Base-by-base conservation (phyloP, 805 yeast genomes). In the Candida sithepensis region DNA sequence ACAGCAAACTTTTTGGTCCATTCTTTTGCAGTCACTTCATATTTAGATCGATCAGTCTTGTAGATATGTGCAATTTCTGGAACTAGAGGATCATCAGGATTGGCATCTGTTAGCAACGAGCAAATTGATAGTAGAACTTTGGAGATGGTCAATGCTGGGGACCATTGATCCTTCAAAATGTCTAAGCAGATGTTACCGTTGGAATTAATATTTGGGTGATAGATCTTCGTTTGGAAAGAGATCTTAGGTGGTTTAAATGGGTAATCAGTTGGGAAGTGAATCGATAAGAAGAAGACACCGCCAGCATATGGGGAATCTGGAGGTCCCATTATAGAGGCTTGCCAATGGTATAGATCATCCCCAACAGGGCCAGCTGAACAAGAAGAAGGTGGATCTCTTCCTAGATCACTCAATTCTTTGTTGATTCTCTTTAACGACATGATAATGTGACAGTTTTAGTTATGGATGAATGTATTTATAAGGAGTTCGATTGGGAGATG, bases 331-430 rank as follows among this genome's bases (percentile, higher is more conserved):
- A 94, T 94, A 39, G 98, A 91, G 38, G 98, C 99, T 74, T 94
- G 98, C 99, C 99, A 94, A 76, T 92, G 98, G 74, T 86, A 94
- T 65, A 92, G 75, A 70, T 92, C 99, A 61, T 94, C 98, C 42
- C 97, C 97, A 41, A 89, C 94, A 60, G 99, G 99, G 38, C 99
- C 99, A 10, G 99, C 99, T 21, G 97, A 90, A 73, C 98, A 94
- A 41, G 97, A 91, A 53, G 97, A 87, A 61, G 98, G 98, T 55
- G 99, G 99, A 69, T 92, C 99, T 78, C 96, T 89, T 68, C 97
- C 97, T 66, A 92, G 79, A 71, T 94, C 99, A 61, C 85, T 84
- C 63, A 94, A 80, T 75, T 92, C 99, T 74, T 92, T 92, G 73
- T 88, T 87, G 64, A 92, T 89, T 79, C 99, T 90, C 74, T 94